Evolutionary conservation across 441 rosid species (phyloP), one percentile per base, ranked within the genome.

Genomic region (Breynia disticha): DNA sequence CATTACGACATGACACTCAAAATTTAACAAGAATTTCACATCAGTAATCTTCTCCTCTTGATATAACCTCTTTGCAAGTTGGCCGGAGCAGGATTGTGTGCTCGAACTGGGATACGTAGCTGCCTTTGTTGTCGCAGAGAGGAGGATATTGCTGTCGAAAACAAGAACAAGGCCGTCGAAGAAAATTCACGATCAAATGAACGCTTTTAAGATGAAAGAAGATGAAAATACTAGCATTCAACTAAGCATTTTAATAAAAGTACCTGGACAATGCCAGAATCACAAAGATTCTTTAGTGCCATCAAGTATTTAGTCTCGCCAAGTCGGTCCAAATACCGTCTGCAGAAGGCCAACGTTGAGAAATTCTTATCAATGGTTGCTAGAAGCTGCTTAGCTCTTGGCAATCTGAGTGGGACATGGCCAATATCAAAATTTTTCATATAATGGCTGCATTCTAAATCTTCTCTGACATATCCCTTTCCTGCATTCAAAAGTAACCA

Each of bases 51-150:
- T 89, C 93, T 28, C 97, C 97, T 60, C 79, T 81, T 41, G 97
- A 89, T 64, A 89, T 71, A 48, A 89, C 99, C 76, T 93, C 97
- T 72, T 89, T 89, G 93, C 99, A 93, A 47, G 90, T 84, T 0
- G 97, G 97, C 63, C 99, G 84, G 24, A 93, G 87, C 52, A 88
- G 68, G 56, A 93, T 80, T 18, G 99, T 89, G 62, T 93, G 99
- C 74, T 86, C 97, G 28, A 77, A 93, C 73, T 93, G 99, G 28
- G 97, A 89, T 0, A 93, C 95, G 20, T 84, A 93, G 64, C 97
- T 93, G 59, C 97, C 99, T 64, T 81, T 86, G 42, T 70, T 68
- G 65, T 86, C 97, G 54, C 96, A 93, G 0, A 89, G 76, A 18
- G 99, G 99, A 65, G 99, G 97, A 65, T 56, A 83, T 0, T 95